A percentile compares a stretch with the other conserved stretches of the same genome.
Evolutionary conservation across 768 basidiomycete genomes (phyloP).

Genomic region (Amanita exitialis): DNA sequence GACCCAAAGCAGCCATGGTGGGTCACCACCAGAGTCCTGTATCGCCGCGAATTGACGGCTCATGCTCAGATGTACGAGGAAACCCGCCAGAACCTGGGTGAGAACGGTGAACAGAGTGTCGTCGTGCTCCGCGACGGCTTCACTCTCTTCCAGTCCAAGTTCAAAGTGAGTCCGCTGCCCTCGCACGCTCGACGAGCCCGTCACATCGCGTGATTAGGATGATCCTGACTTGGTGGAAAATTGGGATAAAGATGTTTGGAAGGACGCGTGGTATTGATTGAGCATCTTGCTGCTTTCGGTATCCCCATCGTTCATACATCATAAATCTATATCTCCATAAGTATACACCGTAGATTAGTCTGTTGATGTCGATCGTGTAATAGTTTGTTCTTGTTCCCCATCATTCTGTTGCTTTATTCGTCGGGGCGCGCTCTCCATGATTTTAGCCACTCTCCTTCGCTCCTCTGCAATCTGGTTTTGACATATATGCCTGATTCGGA

Average conservation of each 20-base stretch:
- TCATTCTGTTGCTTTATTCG: constrained; percentile 34
- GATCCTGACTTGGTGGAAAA: constrained; percentile 68
- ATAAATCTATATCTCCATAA: constrained; percentile 2
- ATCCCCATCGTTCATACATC: no score
- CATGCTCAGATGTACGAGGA: constrained; percentile 53
- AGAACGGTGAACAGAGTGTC: constrained; percentile 40
- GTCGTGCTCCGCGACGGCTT: constrained; percentile 68
- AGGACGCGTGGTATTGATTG: constrained; percentile 18
- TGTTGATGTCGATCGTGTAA: no score
- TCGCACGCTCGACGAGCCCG: no score
- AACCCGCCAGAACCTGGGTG: constrained; percentile 25
- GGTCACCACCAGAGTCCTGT: constrained; percentile 9
- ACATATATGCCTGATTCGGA: constrained; percentile 47
- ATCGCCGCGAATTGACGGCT: constrained; percentile 4
- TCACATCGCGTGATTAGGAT: constrained; percentile 24
- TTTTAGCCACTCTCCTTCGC: constrained; percentile 39
- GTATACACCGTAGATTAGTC: not conserved
- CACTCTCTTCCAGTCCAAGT: constrained; percentile 56
- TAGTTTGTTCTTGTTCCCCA: constrained; percentile 3
- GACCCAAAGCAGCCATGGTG: constrained; percentile 72
- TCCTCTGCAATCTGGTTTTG: constrained; percentile 45
- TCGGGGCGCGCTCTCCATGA: constrained; percentile 54
- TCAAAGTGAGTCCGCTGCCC: constrained; percentile 35
- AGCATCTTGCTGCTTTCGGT: no score
- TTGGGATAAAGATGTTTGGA: constrained; percentile 64